Conservation (phyloP, 75 land plant genomes). For the Ceratopteris richardii region DNA sequence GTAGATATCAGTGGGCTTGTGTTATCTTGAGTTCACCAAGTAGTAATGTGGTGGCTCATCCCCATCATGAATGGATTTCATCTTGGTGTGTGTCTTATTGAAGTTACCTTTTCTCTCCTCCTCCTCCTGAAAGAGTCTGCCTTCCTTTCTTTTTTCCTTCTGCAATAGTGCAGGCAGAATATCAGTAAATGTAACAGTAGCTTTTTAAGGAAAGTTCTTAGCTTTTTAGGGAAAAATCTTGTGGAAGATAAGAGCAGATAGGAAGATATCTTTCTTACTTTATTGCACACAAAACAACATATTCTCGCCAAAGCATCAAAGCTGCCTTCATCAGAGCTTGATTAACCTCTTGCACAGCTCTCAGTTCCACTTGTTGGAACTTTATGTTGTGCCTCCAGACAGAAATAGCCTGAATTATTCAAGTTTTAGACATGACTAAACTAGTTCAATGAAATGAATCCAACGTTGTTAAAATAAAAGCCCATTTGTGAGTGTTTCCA, state of each 20-base stretch:
- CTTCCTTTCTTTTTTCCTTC: conserved; percentile 22
- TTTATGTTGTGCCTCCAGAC: conserved; percentile 31
- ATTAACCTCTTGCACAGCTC: conserved; percentile 26
- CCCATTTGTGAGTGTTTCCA: no score
- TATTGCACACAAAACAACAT: conserved; percentile 26
- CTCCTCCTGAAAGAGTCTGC: conserved; percentile 18
- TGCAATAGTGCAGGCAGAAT: conserved; percentile 4
- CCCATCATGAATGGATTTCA: no score
- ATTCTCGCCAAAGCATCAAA: conserved; percentile 31
- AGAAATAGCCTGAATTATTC: conserved; percentile 17
- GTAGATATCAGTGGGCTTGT: no score
- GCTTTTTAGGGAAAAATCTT: no score
- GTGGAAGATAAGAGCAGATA: neutral
- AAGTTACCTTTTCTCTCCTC: conserved; percentile 19
- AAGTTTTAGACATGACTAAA: no score
- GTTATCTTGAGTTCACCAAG: no score
- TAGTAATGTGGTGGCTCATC: no score
- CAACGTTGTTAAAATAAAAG: no score
- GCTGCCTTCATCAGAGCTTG: conserved; percentile 33
- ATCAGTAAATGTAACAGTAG: no score
- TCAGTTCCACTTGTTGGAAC: conserved; percentile 19
- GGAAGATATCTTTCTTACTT: conserved; percentile 11
- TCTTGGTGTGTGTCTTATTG: no score
- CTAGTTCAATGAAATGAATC: no score
- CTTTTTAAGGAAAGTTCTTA: neutral